A percentile compares a stretch with the other conserved stretches of the same genome.
phyloP scores from a whole-genome alignment of 768 basidiomycete species.

The Suillus ampliporus region DNA sequence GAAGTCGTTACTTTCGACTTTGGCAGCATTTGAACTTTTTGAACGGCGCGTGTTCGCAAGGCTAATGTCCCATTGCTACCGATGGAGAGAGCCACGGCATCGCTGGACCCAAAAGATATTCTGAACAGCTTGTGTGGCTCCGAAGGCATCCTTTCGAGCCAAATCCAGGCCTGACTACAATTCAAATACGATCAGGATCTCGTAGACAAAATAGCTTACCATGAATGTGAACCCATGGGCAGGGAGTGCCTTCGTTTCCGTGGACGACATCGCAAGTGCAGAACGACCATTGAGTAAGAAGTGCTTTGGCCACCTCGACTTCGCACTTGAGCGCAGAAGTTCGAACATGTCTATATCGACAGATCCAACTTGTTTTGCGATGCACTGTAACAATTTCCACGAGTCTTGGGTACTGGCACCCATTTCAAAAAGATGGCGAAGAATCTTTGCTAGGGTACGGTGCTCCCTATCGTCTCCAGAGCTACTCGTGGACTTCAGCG shows the following conservation, averaged over 20 bases:
- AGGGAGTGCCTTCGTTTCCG: slow-evolving; percentile 59
- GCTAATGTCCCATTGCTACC: slow-evolving; percentile 63
- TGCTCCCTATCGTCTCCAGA: slow-evolving; percentile 50
- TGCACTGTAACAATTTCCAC: slow-evolving; percentile 64
- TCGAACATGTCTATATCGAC: slow-evolving; percentile 73
- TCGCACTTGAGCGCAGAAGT: slow-evolving; percentile 71
- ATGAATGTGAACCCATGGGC: slow-evolving; percentile 73
- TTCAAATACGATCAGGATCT: neutral
- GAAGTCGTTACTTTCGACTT: slow-evolving; percentile 53
- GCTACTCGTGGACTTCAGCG: slow-evolving; percentile 23
- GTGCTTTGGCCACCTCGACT: slow-evolving; percentile 80
- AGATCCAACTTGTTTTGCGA: slow-evolving; percentile 52
- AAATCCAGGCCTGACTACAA: slow-evolving; percentile 50
- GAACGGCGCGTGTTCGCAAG: slow-evolving; percentile 46
- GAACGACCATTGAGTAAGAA: slow-evolving; percentile 69
- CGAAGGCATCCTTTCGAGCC: slow-evolving; percentile 50
- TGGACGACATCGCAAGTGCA: slow-evolving; percentile 53
- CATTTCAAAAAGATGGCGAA: slow-evolving; percentile 75
- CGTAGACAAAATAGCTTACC: slow-evolving; percentile 42
- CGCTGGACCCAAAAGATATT: slow-evolving; percentile 36
- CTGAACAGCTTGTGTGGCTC: slow-evolving; percentile 42
- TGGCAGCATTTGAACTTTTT: slow-evolving; percentile 48
- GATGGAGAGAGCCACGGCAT: slow-evolving; percentile 52
- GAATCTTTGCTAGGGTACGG: slow-evolving; percentile 61
- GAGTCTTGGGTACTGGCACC: slow-evolving; percentile 70